phyloP scores from a whole-genome alignment of 208 protist genomes.

The Crithidia brevicula region DNA sequence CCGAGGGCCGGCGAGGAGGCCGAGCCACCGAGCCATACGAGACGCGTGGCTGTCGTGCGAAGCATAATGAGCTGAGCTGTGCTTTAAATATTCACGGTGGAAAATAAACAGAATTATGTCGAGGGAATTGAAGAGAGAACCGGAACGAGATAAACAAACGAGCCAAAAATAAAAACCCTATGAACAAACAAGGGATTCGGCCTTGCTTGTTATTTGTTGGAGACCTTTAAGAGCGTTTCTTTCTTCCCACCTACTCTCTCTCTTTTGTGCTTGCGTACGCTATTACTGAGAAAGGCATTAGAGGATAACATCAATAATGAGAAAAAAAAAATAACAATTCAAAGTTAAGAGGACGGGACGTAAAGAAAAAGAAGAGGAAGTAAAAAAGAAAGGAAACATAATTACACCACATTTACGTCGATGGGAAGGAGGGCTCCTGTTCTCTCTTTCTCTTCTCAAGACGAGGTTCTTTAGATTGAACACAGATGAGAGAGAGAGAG shows the following conservation, averaged over 20 bases:
- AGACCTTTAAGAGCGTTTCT: too few species aligned
- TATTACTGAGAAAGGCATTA: not conserved
- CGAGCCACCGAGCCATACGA: slow-evolving; percentile 75
- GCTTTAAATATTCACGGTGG: not conserved
- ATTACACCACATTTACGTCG: too few species aligned
- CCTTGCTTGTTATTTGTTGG: too few species aligned
- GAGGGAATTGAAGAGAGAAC: too few species aligned
- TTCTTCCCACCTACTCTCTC: too few species aligned
- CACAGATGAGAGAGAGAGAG: not conserved
- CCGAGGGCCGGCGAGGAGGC: slow-evolving; percentile 58
- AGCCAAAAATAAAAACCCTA: too few species aligned
- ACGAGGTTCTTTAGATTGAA: too few species aligned
- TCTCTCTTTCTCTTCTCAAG: too few species aligned
- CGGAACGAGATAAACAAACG: too few species aligned
- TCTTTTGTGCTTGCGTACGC: too few species aligned
- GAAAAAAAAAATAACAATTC: slow-evolving; percentile 6
- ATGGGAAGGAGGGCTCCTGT: too few species aligned
- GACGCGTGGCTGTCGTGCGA: slow-evolving; percentile 19
- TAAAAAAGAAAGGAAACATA: slow-evolving; percentile 19
- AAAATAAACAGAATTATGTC: not conserved
- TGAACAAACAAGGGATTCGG: too few species aligned
- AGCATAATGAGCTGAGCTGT: slow-evolving; percentile 35
- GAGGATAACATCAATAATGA: not conserved
- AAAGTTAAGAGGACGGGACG: not conserved
- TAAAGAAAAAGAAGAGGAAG: slow-evolving; percentile 9